phyloP scores from a whole-genome alignment of 768 basidiomycete species.

The Dacryopinax spathularia region DNA sequence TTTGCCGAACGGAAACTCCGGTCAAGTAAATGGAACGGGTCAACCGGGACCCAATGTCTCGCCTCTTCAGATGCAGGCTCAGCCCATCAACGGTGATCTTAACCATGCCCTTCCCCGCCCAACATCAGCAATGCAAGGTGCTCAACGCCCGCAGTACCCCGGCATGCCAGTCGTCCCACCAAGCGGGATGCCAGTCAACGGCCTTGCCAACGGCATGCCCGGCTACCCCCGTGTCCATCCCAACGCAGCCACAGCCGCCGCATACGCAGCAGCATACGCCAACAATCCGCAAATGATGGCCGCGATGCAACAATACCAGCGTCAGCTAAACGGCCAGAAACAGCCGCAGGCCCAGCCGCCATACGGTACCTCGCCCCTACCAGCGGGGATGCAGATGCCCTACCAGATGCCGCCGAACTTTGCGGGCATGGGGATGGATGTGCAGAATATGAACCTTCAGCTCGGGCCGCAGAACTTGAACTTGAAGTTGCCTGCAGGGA shows the following conservation, averaged over 20 bases:
- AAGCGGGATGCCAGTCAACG: neutral
- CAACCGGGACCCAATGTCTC: neutral
- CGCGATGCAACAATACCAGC: conserved; percentile 1
- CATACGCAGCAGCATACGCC: neutral
- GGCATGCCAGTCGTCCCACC: neutral
- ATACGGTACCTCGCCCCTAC: neutral
- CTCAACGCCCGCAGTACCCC: neutral
- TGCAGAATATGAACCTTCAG: conserved; percentile 7
- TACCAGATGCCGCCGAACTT: neutral
- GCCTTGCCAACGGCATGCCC: neutral
- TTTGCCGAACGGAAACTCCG: neutral
- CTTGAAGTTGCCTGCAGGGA: conserved; percentile 1
- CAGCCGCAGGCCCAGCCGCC: too few species aligned
- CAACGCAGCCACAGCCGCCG: neutral
- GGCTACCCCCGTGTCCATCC: neutral
- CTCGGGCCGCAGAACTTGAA: conserved; percentile 5
- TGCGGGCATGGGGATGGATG: conserved; percentile 4
- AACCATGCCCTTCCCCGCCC: neutral
- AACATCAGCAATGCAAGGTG: neutral
- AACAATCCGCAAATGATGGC: conserved; percentile 6
- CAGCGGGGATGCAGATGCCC: neutral
- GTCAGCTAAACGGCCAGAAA: neutral
- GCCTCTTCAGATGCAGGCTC: neutral
- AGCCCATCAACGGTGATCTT: neutral
- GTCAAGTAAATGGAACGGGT: neutral